These are phyloP conservation scores for Aristolochia fimbriata DNA, from an alignment of 164 flowering plant species.

Conservation along the genomic window DNA sequence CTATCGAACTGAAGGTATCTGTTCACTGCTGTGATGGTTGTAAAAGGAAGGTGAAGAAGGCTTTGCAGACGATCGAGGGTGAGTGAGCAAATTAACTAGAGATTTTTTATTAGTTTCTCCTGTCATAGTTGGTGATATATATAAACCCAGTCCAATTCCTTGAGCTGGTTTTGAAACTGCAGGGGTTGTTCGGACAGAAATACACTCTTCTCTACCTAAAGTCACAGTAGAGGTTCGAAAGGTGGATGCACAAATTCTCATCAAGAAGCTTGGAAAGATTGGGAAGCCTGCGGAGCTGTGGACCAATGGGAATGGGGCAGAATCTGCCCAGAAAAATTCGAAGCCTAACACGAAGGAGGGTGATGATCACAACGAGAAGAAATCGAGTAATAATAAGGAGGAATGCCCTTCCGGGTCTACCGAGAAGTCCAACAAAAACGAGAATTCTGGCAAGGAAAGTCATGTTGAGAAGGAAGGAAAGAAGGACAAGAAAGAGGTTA, in stretches of 20 bases:
- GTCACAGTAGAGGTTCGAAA: constrained; percentile 34
- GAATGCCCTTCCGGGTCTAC: constrained; percentile 10
- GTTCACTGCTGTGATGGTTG: constrained; percentile 57
- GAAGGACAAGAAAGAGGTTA: constrained; percentile 9
- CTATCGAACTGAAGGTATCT: constrained; percentile 42
- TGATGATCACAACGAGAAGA: constrained; percentile 10
- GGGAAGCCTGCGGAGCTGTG: constrained; percentile 48
- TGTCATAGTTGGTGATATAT: background rate
- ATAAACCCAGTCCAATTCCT: background rate
- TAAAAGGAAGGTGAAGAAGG: constrained; percentile 51
- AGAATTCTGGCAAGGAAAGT: constrained; percentile 5
- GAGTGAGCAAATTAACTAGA: too few species aligned
- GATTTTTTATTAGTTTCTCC: background rate
- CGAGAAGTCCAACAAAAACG: constrained; percentile 8
- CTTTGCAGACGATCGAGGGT: constrained; percentile 41
- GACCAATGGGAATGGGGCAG: constrained; percentile 7
- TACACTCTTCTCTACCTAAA: constrained; percentile 31
- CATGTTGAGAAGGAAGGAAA: constrained; percentile 3
- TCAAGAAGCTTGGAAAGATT: constrained; percentile 29
- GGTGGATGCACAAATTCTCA: constrained; percentile 33
- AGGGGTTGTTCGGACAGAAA: constrained; percentile 39
- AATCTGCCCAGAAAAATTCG: background rate
- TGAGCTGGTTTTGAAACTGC: constrained; percentile 5
- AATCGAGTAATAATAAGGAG: constrained; percentile 10
- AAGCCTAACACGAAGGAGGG: constrained; percentile 6